Percentiles rank a stretch among this genome's conserved stretches.
Evolutionary conservation across 345 rosid genomes (phyloP).

Genomic region (Heritiera fomes): DNA sequence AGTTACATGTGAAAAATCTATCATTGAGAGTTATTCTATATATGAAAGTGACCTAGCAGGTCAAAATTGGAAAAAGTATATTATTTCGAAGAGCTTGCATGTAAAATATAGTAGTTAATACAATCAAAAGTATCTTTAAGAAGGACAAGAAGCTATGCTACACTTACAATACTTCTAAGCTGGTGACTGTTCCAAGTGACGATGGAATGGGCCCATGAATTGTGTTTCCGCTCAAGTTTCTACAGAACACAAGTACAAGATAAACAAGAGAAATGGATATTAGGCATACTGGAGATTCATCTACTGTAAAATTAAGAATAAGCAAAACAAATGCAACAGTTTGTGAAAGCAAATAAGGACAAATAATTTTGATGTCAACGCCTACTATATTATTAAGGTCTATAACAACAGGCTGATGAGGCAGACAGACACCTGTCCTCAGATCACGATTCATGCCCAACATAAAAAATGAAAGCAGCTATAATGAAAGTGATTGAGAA

Average conservation of each 20-base stretch:
- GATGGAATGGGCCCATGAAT: slow-evolving; percentile 78
- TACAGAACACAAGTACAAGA: slow-evolving; percentile 31
- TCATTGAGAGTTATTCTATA: neutral
- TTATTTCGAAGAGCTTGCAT: neutral
- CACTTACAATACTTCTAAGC: slow-evolving; percentile 79
- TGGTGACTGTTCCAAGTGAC: slow-evolving; percentile 63
- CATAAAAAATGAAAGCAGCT: neutral
- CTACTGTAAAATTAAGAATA: slow-evolving; percentile 9
- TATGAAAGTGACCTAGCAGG: neutral
- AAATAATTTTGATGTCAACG: neutral
- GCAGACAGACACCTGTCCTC: neutral
- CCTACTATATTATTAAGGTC: neutral
- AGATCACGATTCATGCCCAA: neutral
- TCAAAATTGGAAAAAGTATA: neutral
- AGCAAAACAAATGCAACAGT: neutral
- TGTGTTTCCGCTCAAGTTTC: slow-evolving; percentile 87
- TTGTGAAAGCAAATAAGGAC: neutral
- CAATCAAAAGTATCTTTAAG: neutral
- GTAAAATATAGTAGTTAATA: neutral
- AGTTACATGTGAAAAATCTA: neutral
- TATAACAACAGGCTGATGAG: neutral
- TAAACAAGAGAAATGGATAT: neutral
- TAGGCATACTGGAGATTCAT: neutral
- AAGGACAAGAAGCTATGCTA: slow-evolving; percentile 5
- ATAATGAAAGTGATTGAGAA: slow-evolving; percentile 20